phyloP scores from a whole-genome alignment of 2,329 filamentous ascomycete genomes.

The Coccinonectria pachysandricola region DNA sequence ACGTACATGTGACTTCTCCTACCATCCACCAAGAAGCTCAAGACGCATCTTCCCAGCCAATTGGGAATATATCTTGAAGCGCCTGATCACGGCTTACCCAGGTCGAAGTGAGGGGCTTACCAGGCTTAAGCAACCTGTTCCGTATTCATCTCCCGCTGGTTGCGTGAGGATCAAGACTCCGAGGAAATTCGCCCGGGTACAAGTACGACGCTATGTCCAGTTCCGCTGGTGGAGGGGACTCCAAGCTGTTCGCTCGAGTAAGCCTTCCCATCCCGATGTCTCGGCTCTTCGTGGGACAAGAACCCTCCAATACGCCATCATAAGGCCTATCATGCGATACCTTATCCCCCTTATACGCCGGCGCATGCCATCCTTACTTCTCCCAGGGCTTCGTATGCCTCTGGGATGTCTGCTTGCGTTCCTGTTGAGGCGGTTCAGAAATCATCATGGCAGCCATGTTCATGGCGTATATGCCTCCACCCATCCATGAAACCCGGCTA shows the following conservation, averaged over 20 bases:
- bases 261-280: slow-evolving; percentile 23
- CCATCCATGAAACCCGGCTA: slow-evolving; percentile 38
- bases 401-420: too few species aligned
- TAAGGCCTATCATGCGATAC: slow-evolving; percentile 1
- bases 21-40: slow-evolving; percentile 15
- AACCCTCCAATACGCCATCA: too few species aligned
- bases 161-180: slow-evolving; percentile 8
- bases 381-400: slow-evolving; percentile 1
- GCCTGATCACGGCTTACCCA: slow-evolving; percentile 8
- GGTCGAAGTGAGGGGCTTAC: slow-evolving; percentile 17
- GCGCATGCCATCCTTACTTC: slow-evolving; percentile 1
- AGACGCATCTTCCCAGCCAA: slow-evolving; percentile 14
- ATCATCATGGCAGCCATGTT: slow-evolving; percentile 37
- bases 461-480: slow-evolving; percentile 40
- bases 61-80: slow-evolving; percentile 12
- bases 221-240: slow-evolving; percentile 68
- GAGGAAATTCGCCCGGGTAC: slow-evolving; percentile 14
- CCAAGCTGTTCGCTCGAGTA: slow-evolving; percentile 98
- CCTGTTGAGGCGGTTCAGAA: too few species aligned
- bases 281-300: slow-evolving; percentile 10
- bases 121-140: slow-evolving; percentile 12
- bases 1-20: slow-evolving; percentile 20
- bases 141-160: slow-evolving; percentile 9
- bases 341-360: slow-evolving; percentile 5
- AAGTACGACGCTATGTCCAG: slow-evolving; percentile 39